Percentiles rank a stretch among this genome's conserved stretches.
Evolutionary conservation across 78 protist genomes (phyloP).

Genomic region (Paratrimastix pyriformis): DNA sequence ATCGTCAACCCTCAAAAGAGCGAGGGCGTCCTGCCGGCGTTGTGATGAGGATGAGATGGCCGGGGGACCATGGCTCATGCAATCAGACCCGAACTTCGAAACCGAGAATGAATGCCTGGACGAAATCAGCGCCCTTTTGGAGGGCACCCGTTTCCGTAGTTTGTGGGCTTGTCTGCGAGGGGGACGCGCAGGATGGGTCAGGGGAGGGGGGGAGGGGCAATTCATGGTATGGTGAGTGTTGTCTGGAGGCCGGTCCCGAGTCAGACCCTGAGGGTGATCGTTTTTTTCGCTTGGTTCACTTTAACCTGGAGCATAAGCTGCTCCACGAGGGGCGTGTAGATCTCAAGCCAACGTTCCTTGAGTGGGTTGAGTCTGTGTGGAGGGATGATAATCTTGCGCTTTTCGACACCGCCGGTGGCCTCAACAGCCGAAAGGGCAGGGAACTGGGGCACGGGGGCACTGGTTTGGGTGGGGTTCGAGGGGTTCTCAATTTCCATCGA

Average conservation of each 20-base stretch:
- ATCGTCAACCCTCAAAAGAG: conserved; percentile 91
- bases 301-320: conserved; percentile 81
- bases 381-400: conserved; percentile 62
- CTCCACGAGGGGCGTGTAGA: conserved; percentile 87
- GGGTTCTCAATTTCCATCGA: too few relatives aligned
- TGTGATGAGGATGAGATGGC: not conserved
- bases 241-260: too few relatives aligned
- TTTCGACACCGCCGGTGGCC: not conserved
- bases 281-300: conserved; percentile 62
- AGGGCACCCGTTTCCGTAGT: conserved; percentile 11
- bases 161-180: not conserved
- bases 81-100: conserved; percentile 58
- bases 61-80: not conserved
- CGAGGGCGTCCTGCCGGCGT: conserved; percentile 72
- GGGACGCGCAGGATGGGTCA: not conserved
- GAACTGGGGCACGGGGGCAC: conserved; percentile 9
- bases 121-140: conserved; percentile 74
- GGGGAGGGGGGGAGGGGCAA: not conserved
- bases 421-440: conserved; percentile 14
- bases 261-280: conserved; percentile 67
- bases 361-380: conserved; percentile 78
- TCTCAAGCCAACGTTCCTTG: conserved; percentile 66
- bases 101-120: conserved; percentile 83
- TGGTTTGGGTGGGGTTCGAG: too few relatives aligned
- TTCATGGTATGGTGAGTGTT: not conserved